Percentiles rank a stretch among this genome's conserved stretches.
These are phyloP conservation scores for Eimeria brunetti DNA, from an alignment of 169 alveolate genomes.

Conservation along the genomic window DNA sequence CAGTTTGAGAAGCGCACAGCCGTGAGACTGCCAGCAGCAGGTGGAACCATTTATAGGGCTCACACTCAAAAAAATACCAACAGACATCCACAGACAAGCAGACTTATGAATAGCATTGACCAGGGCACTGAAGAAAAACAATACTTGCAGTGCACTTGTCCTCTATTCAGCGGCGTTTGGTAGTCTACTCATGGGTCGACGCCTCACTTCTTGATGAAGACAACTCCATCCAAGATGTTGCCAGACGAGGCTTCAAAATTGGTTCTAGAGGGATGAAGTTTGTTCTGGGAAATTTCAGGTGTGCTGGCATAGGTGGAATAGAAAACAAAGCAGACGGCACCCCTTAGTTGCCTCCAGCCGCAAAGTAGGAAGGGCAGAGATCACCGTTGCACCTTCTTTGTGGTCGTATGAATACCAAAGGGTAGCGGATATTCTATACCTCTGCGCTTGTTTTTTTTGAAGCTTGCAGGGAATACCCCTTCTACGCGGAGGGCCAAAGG, in stretches of 20 bases:
- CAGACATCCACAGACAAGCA: slow-evolving; percentile 31
- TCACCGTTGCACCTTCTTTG: background rate
- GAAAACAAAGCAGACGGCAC: background rate
- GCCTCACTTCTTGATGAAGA: slow-evolving; percentile 88
- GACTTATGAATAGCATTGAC: background rate
- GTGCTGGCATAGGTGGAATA: background rate
- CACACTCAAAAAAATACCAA: slow-evolving; percentile 7
- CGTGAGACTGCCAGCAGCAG: slow-evolving; percentile 47
- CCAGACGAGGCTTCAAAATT: slow-evolving; percentile 90
- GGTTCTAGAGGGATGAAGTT: slow-evolving; percentile 90
- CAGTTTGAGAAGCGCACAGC: slow-evolving; percentile 71
- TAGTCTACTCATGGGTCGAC: slow-evolving; percentile 90
- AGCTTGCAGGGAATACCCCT: slow-evolving; percentile 73
- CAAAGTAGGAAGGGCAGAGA: background rate
- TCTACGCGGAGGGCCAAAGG: slow-evolving; percentile 72
- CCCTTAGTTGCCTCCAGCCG: background rate
- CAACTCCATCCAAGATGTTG: slow-evolving; percentile 92
- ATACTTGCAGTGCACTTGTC: no score
- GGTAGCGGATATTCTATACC: background rate
- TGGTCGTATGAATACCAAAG: background rate
- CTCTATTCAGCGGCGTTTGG: slow-evolving; percentile 87
- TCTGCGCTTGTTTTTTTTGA: background rate
- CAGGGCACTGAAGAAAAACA: no score
- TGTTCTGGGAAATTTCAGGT: slow-evolving; percentile 93
- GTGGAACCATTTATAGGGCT: slow-evolving; percentile 40